Evolutionary conservation across 1,139 yeast species (phyloP).

Genomic region (Saccharomycopsis hybrid): DNA sequence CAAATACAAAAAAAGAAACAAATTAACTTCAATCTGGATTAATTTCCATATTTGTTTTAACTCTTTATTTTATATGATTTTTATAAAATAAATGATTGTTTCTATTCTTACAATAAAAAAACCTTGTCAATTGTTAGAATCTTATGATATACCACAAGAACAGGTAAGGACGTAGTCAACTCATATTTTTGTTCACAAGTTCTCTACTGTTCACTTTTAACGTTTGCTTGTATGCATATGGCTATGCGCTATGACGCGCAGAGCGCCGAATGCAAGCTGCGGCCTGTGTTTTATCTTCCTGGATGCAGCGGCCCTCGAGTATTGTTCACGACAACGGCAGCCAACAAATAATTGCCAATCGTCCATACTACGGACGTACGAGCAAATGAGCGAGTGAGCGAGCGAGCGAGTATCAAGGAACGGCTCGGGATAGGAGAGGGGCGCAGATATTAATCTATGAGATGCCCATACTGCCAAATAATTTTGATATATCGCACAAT

Average conservation of each 20-base stretch:
- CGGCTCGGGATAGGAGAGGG: too few species aligned
- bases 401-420: too few species aligned
- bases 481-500: too few species aligned
- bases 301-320: neutral
- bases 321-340: neutral
- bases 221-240: neutral
- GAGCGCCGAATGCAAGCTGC: constrained; percentile 12
- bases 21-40: too few species aligned
- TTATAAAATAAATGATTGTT: too few species aligned
- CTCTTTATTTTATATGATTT: neutral
- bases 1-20: too few species aligned
- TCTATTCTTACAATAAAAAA: too few species aligned
- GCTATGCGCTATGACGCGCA: constrained; percentile 1
- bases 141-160: neutral
- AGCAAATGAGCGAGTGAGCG: too few species aligned
- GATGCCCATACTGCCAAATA: too few species aligned
- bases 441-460: too few species aligned
- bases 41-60: too few species aligned
- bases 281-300: constrained; percentile 7
- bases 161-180: neutral
- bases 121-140: neutral
- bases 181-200: neutral
- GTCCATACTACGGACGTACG: too few species aligned
- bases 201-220: neutral
- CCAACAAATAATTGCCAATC: neutral